phyloP scores from a whole-genome alignment of 140 eudicot species.

The Flaveria floridana region DNA sequence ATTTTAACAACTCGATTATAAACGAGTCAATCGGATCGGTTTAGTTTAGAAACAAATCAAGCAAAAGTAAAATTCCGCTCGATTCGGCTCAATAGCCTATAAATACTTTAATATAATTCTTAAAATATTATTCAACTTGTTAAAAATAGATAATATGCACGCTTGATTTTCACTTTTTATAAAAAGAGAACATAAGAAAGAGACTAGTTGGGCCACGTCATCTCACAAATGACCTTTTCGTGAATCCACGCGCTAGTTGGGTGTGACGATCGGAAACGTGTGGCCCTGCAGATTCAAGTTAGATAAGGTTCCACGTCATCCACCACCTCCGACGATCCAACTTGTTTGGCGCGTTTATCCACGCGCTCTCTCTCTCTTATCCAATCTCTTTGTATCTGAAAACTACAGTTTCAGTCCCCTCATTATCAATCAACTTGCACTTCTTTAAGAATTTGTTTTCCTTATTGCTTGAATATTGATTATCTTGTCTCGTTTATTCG shows the following conservation, averaged over 20 bases:
- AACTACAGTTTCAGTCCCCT: conserved; percentile 16
- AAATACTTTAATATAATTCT: too few relatives aligned
- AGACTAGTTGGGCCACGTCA: conserved; percentile 26
- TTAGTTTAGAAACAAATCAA: too few relatives aligned
- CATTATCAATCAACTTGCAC: background rate
- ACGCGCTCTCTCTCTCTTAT: conserved; percentile 31
- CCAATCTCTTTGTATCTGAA: background rate
- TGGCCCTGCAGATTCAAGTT: conserved; percentile 24
- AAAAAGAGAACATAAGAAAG: background rate
- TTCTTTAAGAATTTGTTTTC: background rate
- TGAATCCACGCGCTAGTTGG: conserved; percentile 19
- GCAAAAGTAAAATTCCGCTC: too few relatives aligned
- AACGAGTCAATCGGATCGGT: too few relatives aligned
- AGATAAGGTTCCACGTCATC: conserved; percentile 44
- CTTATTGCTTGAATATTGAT: background rate
- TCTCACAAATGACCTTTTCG: background rate
- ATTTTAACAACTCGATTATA: too few relatives aligned
- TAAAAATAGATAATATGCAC: conserved; percentile 6
- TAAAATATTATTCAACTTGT: too few relatives aligned
- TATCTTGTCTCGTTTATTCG: background rate
- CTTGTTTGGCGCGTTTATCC: conserved; percentile 32
- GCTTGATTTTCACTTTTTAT: background rate
- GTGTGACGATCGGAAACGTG: conserved; percentile 28
- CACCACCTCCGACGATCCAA: conserved; percentile 26
- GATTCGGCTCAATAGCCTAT: too few relatives aligned